These are phyloP conservation scores for Phytophthora capsici DNA, from an alignment of 352 stramenopile species.

Conservation along the genomic window DNA sequence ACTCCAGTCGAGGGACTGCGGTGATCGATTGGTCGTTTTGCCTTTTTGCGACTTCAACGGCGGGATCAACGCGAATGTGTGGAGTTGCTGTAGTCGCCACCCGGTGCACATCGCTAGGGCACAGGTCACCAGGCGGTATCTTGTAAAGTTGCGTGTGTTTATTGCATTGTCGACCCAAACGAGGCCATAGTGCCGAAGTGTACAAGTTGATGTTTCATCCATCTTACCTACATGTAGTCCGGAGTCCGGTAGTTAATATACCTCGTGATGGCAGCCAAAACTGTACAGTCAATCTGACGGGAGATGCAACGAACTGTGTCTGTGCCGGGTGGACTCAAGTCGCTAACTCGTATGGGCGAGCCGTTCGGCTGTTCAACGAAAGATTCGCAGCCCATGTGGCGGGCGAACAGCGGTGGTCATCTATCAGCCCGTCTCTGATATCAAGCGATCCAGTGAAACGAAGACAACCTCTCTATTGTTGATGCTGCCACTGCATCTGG, in stretches of 20 bases:
- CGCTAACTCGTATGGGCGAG: slow-evolving; percentile 10
- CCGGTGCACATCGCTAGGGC: slow-evolving; percentile 11
- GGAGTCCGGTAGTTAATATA: too few relatives aligned
- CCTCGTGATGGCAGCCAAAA: too few relatives aligned
- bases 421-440: not conserved
- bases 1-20: too few relatives aligned
- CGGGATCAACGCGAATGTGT: not conserved
- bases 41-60: slow-evolving; percentile 4
- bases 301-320: not conserved
- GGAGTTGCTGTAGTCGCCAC: slow-evolving; percentile 29
- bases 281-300: slow-evolving; percentile 2
- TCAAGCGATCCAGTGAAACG: slow-evolving; percentile 1
- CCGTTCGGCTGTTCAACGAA: slow-evolving; percentile 1
- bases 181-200: too few relatives aligned
- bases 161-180: not conserved
- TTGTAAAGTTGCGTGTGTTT: slow-evolving; percentile 7
- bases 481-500: slow-evolving; percentile 13
- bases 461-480: slow-evolving; percentile 6
- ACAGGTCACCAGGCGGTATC: slow-evolving; percentile 11
- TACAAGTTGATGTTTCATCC: too few relatives aligned
- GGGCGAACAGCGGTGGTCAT: slow-evolving; percentile 14
- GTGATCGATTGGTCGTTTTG: too few relatives aligned
- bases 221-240: too few relatives aligned
- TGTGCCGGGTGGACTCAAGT: not conserved
- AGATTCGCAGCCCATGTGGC: not conserved